These are phyloP conservation scores for Schwanniomyces yamadae DNA, from an alignment of 805 yeast species.

Conservation along the genomic window DNA sequence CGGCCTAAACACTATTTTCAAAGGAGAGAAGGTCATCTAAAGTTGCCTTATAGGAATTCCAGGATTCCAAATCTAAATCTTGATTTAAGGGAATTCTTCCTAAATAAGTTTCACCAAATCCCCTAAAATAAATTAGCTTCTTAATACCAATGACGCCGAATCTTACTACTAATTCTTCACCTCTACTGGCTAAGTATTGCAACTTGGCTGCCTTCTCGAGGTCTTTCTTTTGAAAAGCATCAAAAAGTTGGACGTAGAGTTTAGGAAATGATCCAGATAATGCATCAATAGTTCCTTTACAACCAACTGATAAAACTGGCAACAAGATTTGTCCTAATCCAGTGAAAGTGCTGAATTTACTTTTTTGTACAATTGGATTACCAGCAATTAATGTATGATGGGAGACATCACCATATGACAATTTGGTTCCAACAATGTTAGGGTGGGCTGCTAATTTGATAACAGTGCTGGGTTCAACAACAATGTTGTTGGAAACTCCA, in stretches of 20 bases:
- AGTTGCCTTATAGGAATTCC: slow-evolving; percentile 8
- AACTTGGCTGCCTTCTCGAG: slow-evolving; percentile 39
- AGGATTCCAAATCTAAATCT: slow-evolving; percentile 18
- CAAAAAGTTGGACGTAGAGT: slow-evolving; percentile 41
- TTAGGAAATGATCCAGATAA: slow-evolving; percentile 54
- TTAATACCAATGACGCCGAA: slow-evolving; percentile 50
- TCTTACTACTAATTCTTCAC: slow-evolving; percentile 44
- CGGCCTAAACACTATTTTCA: not conserved
- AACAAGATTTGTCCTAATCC: slow-evolving; percentile 53
- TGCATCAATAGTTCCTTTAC: slow-evolving; percentile 53
- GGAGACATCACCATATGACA: slow-evolving; percentile 52
- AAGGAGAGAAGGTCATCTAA: slow-evolving; percentile 2
- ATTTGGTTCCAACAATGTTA: slow-evolving; percentile 52
- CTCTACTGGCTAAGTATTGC: slow-evolving; percentile 44
- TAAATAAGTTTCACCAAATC: slow-evolving; percentile 41
- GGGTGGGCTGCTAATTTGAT: slow-evolving; percentile 42
- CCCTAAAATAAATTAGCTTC: slow-evolving; percentile 40
- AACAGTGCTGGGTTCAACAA: slow-evolving; percentile 38
- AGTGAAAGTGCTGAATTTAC: slow-evolving; percentile 44
- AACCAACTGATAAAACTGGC: slow-evolving; percentile 48
- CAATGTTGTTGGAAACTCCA: slow-evolving; percentile 46
- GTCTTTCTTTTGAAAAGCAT: slow-evolving; percentile 39
- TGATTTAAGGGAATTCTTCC: slow-evolving; percentile 50
- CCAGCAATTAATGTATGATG: slow-evolving; percentile 46
- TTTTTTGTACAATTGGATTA: slow-evolving; percentile 33